These are phyloP conservation scores for Boletus pseudo-olivaceus DNA, from an alignment of 768 basidiomycete species.

Conservation along the genomic window DNA sequence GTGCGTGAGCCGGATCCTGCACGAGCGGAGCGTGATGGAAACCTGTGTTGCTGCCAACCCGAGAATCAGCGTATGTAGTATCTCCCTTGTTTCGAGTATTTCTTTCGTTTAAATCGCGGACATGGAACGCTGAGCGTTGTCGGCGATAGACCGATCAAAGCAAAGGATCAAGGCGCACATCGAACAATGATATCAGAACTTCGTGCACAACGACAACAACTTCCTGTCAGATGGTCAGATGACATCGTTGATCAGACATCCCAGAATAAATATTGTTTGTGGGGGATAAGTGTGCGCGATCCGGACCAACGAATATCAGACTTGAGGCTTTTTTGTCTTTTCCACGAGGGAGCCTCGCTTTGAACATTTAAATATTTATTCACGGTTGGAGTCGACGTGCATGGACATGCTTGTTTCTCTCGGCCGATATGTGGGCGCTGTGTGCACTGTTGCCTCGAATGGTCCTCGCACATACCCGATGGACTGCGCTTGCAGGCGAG, in stretches of 20 bases:
- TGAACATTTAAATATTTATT: not conserved
- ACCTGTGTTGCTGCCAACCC: not conserved
- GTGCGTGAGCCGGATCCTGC: not conserved
- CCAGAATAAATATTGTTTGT: not conserved
- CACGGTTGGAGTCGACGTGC: not conserved
- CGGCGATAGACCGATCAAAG: conserved; percentile 7
- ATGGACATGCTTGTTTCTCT: not conserved
- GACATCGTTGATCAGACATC: not conserved
- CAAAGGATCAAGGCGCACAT: not conserved
- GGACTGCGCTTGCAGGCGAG: not conserved
- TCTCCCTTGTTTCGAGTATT: not conserved
- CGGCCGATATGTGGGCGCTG: not conserved
- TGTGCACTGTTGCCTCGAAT: not conserved
- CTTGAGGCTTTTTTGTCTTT: not conserved
- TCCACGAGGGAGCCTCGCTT: not conserved
- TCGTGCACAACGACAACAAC: not conserved
- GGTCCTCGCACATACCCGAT: not conserved
- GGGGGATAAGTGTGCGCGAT: not conserved
- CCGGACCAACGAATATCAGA: not conserved
- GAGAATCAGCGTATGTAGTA: no score
- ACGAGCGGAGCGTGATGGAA: not conserved
- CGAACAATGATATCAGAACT: not conserved
- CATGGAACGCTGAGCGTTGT: not conserved
- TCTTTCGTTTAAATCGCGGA: not conserved
- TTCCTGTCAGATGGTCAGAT: not conserved